Evolutionary conservation across 192 early-diverging fungal genomes (phyloP).

Genomic region (Linnemannia exigua): DNA sequence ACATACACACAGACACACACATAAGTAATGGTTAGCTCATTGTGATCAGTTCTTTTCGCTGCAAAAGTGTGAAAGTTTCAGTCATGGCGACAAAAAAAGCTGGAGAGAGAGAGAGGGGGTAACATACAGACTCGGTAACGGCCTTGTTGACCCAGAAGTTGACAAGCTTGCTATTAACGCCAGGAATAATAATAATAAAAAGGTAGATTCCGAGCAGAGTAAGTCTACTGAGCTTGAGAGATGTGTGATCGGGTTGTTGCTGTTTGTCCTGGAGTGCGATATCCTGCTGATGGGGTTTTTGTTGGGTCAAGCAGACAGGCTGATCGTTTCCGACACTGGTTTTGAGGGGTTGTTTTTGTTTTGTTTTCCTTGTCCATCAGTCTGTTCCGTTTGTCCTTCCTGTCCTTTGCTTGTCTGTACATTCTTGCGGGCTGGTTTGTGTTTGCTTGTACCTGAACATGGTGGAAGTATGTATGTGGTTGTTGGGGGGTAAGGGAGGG

Average conservation of each 20-base stretch:
- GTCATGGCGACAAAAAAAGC: background rate
- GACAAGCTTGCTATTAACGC: conserved; percentile 50
- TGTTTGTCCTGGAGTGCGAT: background rate
- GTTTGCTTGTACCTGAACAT: conserved; percentile 27
- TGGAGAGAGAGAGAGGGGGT: background rate
- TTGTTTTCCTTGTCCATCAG: background rate
- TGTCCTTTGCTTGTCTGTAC: background rate
- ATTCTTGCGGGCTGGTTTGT: background rate
- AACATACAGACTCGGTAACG: conserved; percentile 55
- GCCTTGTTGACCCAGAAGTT: conserved; percentile 61
- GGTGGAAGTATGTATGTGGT: background rate
- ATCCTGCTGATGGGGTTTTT: too few species aligned
- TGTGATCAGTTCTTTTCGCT: background rate
- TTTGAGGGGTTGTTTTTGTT: background rate
- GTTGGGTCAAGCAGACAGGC: too few species aligned
- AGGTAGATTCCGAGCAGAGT: background rate
- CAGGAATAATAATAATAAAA: background rate
- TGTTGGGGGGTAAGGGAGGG: background rate
- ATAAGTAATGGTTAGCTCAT: too few species aligned
- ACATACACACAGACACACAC: too few species aligned
- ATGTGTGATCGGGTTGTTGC: background rate
- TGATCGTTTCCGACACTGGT: too few species aligned
- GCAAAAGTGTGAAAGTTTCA: background rate
- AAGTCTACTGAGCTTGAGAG: background rate
- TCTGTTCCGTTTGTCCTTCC: background rate